These are phyloP conservation scores for Zea luxurians DNA, from an alignment of 176 grass and related monocot species.

Conservation along the genomic window DNA sequence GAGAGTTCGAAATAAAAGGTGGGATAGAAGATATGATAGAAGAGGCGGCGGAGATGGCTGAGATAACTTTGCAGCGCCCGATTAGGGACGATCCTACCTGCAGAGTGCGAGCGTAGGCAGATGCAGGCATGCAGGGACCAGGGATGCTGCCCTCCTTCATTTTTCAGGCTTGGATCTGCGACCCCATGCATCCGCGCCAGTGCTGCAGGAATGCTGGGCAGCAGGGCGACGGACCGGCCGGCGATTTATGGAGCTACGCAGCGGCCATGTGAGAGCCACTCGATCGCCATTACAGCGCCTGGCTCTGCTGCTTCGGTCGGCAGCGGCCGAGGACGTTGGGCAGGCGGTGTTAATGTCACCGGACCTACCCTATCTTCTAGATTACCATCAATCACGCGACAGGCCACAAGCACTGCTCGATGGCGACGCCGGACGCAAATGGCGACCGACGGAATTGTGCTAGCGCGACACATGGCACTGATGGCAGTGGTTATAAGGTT, in stretches of 20 bases:
- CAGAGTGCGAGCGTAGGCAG: too few relatives aligned
- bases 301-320: conserved; percentile 23
- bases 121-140: too few relatives aligned
- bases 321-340: not conserved
- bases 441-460: not conserved
- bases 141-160: too few relatives aligned
- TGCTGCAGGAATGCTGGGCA: not conserved
- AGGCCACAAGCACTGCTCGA: not conserved
- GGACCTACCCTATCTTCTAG: not conserved
- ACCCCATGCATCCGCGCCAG: not conserved
- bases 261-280: conserved; percentile 42
- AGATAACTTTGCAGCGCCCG: too few relatives aligned
- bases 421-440: not conserved
- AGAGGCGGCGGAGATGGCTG: too few relatives aligned
- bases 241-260: conserved; percentile 31
- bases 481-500: not conserved
- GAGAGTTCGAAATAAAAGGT: too few relatives aligned
- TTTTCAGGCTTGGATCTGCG: too few relatives aligned
- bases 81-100: too few relatives aligned
- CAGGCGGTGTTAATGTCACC: conserved; percentile 33
- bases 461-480: not conserved
- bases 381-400: too few relatives aligned
- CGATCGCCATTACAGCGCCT: conserved; percentile 36
- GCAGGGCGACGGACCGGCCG: not conserved
- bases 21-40: too few relatives aligned